Evolutionary conservation across 176 grass and related monocot species (phyloP), one percentile per base, ranked within the genome.

Genomic region (Bothriochloa decipiens): DNA sequence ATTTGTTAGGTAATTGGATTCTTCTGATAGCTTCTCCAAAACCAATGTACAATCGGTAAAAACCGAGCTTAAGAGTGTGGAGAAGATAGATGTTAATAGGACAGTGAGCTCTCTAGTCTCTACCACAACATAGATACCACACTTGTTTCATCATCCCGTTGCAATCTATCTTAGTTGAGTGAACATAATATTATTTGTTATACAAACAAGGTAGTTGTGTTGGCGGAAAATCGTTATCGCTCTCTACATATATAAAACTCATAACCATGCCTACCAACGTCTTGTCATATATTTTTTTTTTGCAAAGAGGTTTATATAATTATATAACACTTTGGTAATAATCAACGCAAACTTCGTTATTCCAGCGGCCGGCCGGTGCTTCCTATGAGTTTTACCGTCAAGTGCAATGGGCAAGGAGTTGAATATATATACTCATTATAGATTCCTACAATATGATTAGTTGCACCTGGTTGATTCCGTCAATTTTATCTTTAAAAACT

Each of bases 401-500:
- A 18, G 47, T 16, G 29, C 80, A 4, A 81, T 58, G 26, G 32
- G 23, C 40, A 32, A 57, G 26, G 66, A 32, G 12, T 75, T 65
- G 62, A 29, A 67, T 66, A 15, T 33, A 9, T 66, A 15, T 33
- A 9, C 3, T 39, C 3, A 27, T 74, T 70, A 11, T 43, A 35
- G 33, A 64, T 73, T 66, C 55, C 64, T 75, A 25, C 18, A 26
- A 33, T 45, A 28, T 33, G 22, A 16, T 40, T 37, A 46, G 22
- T 33, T 33, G 60, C 58, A 52, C 84, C 61, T 75, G 80, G 74
- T 68, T 87, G 88, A 74, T 87, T 68, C 88, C 68, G 39, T 40
- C 80, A 13, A 7, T 20, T 50, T 76, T 23, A 0, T 39, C 64
- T 39, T 45, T 20, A 18, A 50, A 74, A 27, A 11, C 8, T 53